Base-by-base conservation (phyloP, 495 filamentous ascomycete genomes). In the Rhizodiscina lignyota region DNA sequence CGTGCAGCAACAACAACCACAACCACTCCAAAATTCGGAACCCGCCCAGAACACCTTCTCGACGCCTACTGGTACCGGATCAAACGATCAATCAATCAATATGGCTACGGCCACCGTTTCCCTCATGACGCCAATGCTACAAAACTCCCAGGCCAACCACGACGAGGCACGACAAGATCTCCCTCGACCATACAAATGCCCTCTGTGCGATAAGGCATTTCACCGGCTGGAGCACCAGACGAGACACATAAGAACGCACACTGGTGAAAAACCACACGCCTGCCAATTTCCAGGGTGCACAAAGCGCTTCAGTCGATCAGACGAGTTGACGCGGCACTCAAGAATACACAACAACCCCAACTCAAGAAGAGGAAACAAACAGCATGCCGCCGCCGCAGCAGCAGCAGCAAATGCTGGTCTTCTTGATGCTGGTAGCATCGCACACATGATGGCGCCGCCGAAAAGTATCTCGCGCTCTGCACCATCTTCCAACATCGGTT, bases 331-430 rank as follows among this genome's bases (percentile, higher is more conserved):
- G 28, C 73, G 89, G 31, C 89, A 97, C 61, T 94, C 89, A 54
- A 70, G 89, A 53, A 97, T 97, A 64, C 89, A 97, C 70, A 94
- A 77, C 67, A 97, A 97, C 61, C 89, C 91, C 31, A 96, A 96
- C 66, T 92, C 84, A 41, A 69, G 89, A 54, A 66, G 89, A 49
- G 86, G 82, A 33, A 92, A 94, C 66, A 94, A 92, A 64, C 72
- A 80, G 24, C 55, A 62, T 39, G 37, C 32, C 15, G 47, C 46
- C 11, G 51, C 52, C 10, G 53, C 70, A 0, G 66, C 45, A 3
- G 49, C 67, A 0, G 62, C 69, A 1, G 64, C 62, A 1, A 32
- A 41, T 11, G 39, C 20, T 37, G 34, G 43, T 40, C 34, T 18
- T 34, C 6, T 30, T 2, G 6, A 27, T 22, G 22, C 28, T 27